These are phyloP conservation scores for Quercus lobata DNA, from an alignment of 331 rosid species.

Conservation along the genomic window DNA sequence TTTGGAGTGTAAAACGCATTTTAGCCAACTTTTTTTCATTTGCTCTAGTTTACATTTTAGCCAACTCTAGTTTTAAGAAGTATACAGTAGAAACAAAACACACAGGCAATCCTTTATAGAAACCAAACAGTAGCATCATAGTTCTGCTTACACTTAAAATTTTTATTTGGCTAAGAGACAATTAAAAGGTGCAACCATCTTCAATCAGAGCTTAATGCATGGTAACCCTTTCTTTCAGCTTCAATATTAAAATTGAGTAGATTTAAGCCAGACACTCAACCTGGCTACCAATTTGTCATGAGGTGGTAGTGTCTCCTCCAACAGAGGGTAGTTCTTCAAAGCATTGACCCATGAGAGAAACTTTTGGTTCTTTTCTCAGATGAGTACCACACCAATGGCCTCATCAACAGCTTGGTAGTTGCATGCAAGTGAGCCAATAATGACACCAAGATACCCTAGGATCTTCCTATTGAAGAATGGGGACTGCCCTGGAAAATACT, in stretches of 20 bases:
- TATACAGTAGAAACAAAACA: too few species aligned
- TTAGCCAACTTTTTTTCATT: too few species aligned
- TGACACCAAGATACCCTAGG: constrained; percentile 31
- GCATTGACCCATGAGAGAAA: constrained; percentile 37
- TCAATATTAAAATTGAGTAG: not conserved
- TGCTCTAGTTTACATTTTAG: too few species aligned
- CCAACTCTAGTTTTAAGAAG: too few species aligned
- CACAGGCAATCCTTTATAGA: too few species aligned
- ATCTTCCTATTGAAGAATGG: not conserved
- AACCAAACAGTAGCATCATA: too few species aligned
- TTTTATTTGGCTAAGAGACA: too few species aligned
- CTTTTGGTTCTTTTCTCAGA: constrained; percentile 3
- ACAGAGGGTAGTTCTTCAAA: constrained; percentile 24
- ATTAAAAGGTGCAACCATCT: too few species aligned
- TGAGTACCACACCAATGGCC: constrained; percentile 2
- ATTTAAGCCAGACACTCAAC: not conserved
- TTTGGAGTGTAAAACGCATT: too few species aligned
- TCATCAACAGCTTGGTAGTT: constrained; percentile 28
- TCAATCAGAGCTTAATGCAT: too few species aligned
- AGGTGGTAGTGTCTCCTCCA: constrained; percentile 30
- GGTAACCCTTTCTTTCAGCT: too few species aligned
- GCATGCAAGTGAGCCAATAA: constrained; percentile 29
- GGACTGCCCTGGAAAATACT: constrained; percentile 17
- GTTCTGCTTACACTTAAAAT: too few species aligned
- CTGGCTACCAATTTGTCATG: constrained; percentile 17